phyloP scores from a whole-genome alignment of 305 asterid genomes.

The Lippia alba region DNA sequence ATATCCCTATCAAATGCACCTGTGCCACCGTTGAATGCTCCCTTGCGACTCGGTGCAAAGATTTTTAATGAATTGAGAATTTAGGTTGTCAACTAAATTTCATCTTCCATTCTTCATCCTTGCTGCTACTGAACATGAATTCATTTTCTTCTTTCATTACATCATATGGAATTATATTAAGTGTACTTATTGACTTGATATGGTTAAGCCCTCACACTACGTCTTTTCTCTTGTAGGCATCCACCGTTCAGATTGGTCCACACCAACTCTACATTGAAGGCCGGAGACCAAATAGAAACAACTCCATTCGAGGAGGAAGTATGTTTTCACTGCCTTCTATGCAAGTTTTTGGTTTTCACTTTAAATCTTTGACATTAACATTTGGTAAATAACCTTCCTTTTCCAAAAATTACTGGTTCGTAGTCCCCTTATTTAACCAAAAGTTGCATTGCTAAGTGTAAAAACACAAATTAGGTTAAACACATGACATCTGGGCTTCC shows the following conservation, averaged over 20 bases:
- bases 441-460: too few species aligned
- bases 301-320: conserved; percentile 77
- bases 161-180: neutral
- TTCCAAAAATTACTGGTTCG: neutral
- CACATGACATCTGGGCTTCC: neutral
- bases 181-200: neutral
- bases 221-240: conserved; percentile 62
- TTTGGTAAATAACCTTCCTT: conserved; percentile 11
- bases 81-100: conserved; percentile 12
- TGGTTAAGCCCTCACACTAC: conserved; percentile 17
- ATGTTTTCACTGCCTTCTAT: conserved; percentile 37
- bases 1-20: neutral
- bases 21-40: too few species aligned
- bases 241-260: conserved; percentile 73
- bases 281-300: conserved; percentile 82
- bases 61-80: neutral
- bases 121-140: too few species aligned
- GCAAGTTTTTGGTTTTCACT: conserved; percentile 1
- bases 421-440: conserved; percentile 2
- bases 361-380: conserved; percentile 3
- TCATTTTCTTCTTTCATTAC: too few species aligned
- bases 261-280: conserved; percentile 90
- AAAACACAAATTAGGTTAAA: too few species aligned
- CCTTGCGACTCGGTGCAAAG: too few species aligned
- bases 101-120: too few species aligned